Base-by-base conservation (phyloP, 495 filamentous ascomycete genomes). In the Trypethelium eluteriae region DNA sequence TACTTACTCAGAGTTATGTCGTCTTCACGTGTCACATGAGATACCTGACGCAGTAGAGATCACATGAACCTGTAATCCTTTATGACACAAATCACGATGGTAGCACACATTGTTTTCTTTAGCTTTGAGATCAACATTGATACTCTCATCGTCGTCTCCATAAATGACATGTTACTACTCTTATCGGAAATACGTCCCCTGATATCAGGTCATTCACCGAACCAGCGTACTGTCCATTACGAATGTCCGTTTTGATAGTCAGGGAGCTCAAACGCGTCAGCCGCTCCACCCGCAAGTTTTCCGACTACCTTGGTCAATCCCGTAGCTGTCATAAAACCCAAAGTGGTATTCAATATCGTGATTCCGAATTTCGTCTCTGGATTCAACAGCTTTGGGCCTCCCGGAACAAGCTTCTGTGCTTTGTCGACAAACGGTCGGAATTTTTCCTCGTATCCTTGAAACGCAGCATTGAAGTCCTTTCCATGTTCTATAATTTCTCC, bases 351-450 rank as follows among this genome's bases (percentile, higher is more conserved):
- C 53, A 59, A 14, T 35, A 59, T 36, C 18, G 18, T 59, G 7
- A 59, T 59, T 9, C 53, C 53, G 5, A 59, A 36, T n/a, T 59
- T 59, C 32, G 53, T 59, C 53, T 59, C 53, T 14, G 53, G 53
- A 14, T 59, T 59, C 7, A 59, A 18, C 32, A 59, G 14, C 14
- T 59, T 59, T 39, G 25, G 61, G 2, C 39, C 62, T 10, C 59
- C 64, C 11, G 56, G 50, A 2, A 76, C 74, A 44, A 80, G 70
- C 41, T 75, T 74, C 41, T 78, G 76, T 63, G 79, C 59, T 4
- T 76, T 71, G 2, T 75, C 50, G 44, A 82, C 74, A 57, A 80
- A 69, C 4, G 80, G 81, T 65, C 75, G 73, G 70, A 83, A 77
- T 18, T 66, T 66, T 64, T 77, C 66, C 66, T 81, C 78, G 71